A percentile compares a stretch with the other conserved stretches of the same genome.
Conservation (phyloP, 495 filamentous ascomycete species). For the Cairneyella variabilis region DNA sequence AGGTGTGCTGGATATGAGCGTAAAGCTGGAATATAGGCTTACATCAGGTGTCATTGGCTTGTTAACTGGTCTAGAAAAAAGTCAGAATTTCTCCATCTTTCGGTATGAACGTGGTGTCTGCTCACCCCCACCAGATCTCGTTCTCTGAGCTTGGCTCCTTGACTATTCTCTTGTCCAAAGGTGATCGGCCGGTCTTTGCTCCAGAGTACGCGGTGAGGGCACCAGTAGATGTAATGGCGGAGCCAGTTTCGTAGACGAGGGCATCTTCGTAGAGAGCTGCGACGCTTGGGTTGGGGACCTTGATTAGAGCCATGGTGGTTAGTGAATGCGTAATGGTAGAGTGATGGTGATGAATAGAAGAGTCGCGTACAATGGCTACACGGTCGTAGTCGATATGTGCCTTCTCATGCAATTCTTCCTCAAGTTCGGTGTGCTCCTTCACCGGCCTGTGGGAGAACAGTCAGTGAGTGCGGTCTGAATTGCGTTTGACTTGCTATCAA, state of each 20-base stretch:
- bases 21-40: conserved; percentile 40
- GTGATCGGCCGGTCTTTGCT: conserved; percentile 95
- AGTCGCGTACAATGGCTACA: conserved; percentile 87
- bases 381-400: conserved; percentile 99
- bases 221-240: conserved; percentile 92
- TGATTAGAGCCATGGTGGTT: neutral
- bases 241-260: conserved; percentile 95
- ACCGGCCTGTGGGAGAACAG: conserved; percentile 56
- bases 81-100: conserved; percentile 24
- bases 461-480: too few relatives aligned
- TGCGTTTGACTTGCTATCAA: too few relatives aligned
- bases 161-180: conserved; percentile 94
- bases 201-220: conserved; percentile 96
- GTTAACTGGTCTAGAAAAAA: conserved; percentile 66
- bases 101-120: neutral
- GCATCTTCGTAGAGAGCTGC: conserved; percentile 98
- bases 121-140: conserved; percentile 84
- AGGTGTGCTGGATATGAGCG: too few relatives aligned
- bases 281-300: conserved; percentile 44
- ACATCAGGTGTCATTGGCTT: conserved; percentile 98
- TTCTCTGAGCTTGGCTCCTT: conserved; percentile 85
- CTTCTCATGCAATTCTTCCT: conserved; percentile 96
- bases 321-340: conserved; percentile 2
- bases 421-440: conserved; percentile 87
- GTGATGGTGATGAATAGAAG: conserved; percentile 51